Evolutionary conservation across 352 stramenopile genomes (phyloP).

Genomic region (Sclerospora graminicola): DNA sequence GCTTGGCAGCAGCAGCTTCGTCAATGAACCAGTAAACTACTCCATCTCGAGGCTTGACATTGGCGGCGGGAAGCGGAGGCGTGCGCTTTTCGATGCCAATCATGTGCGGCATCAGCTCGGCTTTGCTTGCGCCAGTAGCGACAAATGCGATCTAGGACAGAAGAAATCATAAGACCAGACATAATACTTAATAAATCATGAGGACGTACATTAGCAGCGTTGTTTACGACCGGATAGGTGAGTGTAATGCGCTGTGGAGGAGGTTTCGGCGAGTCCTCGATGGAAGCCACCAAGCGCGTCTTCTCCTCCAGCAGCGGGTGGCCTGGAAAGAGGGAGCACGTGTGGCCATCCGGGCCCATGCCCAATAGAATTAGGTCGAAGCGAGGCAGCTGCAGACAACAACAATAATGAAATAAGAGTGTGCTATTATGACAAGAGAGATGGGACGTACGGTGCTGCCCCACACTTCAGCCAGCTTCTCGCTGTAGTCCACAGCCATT

Average conservation of each 20-base stretch:
- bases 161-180: slow-evolving; percentile 1
- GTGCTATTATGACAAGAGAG: neutral
- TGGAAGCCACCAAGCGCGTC: slow-evolving; percentile 84
- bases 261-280: slow-evolving; percentile 97
- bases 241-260: slow-evolving; percentile 95
- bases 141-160: slow-evolving; percentile 81
- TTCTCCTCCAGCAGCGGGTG: slow-evolving; percentile 88
- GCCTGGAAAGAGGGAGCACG: slow-evolving; percentile 94
- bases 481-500: slow-evolving; percentile 63
- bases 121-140: slow-evolving; percentile 83
- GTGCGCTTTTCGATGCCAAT: slow-evolving; percentile 49
- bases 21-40: slow-evolving; percentile 81
- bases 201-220: slow-evolving; percentile 57
- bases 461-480: slow-evolving; percentile 57
- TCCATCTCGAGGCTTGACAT: slow-evolving; percentile 58
- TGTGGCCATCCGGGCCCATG: slow-evolving; percentile 98
- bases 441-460: slow-evolving; percentile 33
- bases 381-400: slow-evolving; percentile 46
- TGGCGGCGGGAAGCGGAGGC: slow-evolving; percentile 56
- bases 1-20: slow-evolving; percentile 52
- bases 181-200: neutral
- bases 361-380: slow-evolving; percentile 95
- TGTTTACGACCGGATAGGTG: slow-evolving; percentile 93
- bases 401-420: slow-evolving; percentile 1
- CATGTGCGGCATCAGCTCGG: slow-evolving; percentile 80